These are phyloP conservation scores for Rutidosis leptorrhynchoides DNA, from an alignment of 129 eudicot species.

Conservation along the genomic window DNA sequence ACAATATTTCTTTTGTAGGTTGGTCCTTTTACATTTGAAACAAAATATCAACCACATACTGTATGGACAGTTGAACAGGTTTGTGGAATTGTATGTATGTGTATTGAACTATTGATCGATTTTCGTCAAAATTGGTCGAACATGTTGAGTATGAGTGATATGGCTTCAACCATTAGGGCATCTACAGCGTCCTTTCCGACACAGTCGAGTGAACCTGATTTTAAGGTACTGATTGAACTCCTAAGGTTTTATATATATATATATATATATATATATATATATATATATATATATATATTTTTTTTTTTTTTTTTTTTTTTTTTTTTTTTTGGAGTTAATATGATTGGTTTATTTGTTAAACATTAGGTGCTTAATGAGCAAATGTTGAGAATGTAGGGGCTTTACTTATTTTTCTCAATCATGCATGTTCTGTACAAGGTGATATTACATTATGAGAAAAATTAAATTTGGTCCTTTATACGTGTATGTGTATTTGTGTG, in stretches of 20 bases:
- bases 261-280: too few relatives aligned
- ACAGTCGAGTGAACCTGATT: conserved; percentile 59
- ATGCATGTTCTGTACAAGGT: too few relatives aligned
- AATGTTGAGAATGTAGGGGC: too few relatives aligned
- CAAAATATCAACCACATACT: conserved; percentile 82
- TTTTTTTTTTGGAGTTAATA: background rate
- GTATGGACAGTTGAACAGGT: conserved; percentile 95
- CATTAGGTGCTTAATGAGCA: too few relatives aligned
- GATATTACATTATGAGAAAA: too few relatives aligned
- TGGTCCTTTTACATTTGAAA: conserved; percentile 75
- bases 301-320: too few relatives aligned
- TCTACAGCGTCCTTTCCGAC: conserved; percentile 47
- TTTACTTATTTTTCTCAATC: too few relatives aligned
- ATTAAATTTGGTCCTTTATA: too few relatives aligned
- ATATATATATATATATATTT: too few relatives aligned
- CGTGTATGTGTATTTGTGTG: too few relatives aligned
- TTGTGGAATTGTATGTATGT: conserved; percentile 17
- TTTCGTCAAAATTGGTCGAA: conserved; percentile 1
- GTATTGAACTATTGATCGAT: conserved; percentile 7
- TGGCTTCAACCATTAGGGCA: conserved; percentile 43
- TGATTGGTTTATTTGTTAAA: too few relatives aligned
- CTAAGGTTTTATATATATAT: too few relatives aligned
- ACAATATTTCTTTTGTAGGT: conserved; percentile 48
- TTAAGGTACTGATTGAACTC: conserved; percentile 54
- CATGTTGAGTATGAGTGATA: conserved; percentile 30